Evolutionary conservation across 1,284 basidiomycete genomes (phyloP).

Genomic region (Austroboletus niveus): DNA sequence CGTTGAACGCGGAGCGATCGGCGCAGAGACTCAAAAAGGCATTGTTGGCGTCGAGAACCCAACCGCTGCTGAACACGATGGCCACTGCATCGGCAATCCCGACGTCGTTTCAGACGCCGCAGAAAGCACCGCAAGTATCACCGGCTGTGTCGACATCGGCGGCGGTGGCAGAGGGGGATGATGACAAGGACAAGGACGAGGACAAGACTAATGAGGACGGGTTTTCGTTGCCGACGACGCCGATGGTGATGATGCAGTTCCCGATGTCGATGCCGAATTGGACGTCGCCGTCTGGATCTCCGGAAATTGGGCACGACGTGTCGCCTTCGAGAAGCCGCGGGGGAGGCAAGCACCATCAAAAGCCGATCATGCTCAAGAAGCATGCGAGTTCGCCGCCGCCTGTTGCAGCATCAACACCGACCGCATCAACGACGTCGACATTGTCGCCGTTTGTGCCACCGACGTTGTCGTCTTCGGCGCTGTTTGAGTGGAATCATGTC

Average conservation of each 20-base stretch:
- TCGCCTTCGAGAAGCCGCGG: conserved; percentile 30
- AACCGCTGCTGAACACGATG: conserved; percentile 63
- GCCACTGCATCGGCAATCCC: conserved; percentile 42
- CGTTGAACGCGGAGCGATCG: conserved; percentile 73
- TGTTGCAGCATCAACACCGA: neutral
- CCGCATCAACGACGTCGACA: too few species aligned
- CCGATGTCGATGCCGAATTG: conserved; percentile 19
- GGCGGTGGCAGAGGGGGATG: too few species aligned
- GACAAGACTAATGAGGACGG: conserved; percentile 1
- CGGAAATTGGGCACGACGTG: conserved; percentile 21
- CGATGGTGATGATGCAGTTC: conserved; percentile 18
- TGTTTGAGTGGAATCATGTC: conserved; percentile 66
- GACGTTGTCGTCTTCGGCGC: conserved; percentile 20
- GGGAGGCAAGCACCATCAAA: conserved; percentile 40
- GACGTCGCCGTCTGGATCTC: conserved; percentile 18
- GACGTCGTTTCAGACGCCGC: conserved; percentile 40
- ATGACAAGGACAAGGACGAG: neutral
- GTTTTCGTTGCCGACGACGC: conserved; percentile 16
- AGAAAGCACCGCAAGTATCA: conserved; percentile 9
- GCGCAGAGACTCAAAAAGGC: conserved; percentile 68
- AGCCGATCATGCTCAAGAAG: conserved; percentile 43
- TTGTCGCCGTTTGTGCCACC: too few species aligned
- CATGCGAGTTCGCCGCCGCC: conserved; percentile 23
- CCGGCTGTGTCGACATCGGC: too few species aligned
- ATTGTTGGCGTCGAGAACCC: conserved; percentile 56